Evolutionary conservation across 305 asterid genomes (phyloP), one percentile per base, ranked within the genome.

Genomic region (Striga hermonthica): DNA sequence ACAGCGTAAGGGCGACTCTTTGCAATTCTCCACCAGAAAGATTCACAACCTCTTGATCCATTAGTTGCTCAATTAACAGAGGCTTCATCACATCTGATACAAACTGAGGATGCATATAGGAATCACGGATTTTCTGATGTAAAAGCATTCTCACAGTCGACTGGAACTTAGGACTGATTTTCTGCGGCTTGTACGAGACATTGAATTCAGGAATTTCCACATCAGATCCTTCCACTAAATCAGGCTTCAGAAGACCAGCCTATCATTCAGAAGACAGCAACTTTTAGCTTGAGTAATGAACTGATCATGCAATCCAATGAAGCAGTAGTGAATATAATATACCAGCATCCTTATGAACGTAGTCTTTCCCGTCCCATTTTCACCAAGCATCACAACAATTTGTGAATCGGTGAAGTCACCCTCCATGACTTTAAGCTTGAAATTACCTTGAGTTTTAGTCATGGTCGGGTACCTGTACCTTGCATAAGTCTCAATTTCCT

Each of bases 21-120:
- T 93, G 98, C 68, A 90, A 81, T 80, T 90, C 99, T 83, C 99
- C 99, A 80, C 97, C 99, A 67, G 97, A 93, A 71, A 93, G 97
- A 69, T 90, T 93, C 72, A 82, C 88, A 72, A 93, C 97, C 66
- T 88, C 95, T 77, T 88, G 99, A 81, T 93, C 97, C 97, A 93
- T 90, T 55, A 93, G 81, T 82, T 90, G 95, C 79, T 90, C 99
- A 66, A 93, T 93, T 72, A 86, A 87, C 71, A 93, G 96, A 78
- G 98, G 98, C 75, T 88, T 90, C 96, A 93, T 90, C 58, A 90
- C 99, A 81, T 93, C 99, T 37, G 97, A 84, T 6, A 80, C 75
- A 73, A 93, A 93, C 88, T 93, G 99, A 49, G 97, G 97, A 71
- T 93, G 97, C 77, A 76, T 81, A 70, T 88, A 90, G 1, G 94